Evolutionary conservation across 352 stramenopile species (phyloP).

Genomic region (Thalassiosira mediterranea): DNA sequence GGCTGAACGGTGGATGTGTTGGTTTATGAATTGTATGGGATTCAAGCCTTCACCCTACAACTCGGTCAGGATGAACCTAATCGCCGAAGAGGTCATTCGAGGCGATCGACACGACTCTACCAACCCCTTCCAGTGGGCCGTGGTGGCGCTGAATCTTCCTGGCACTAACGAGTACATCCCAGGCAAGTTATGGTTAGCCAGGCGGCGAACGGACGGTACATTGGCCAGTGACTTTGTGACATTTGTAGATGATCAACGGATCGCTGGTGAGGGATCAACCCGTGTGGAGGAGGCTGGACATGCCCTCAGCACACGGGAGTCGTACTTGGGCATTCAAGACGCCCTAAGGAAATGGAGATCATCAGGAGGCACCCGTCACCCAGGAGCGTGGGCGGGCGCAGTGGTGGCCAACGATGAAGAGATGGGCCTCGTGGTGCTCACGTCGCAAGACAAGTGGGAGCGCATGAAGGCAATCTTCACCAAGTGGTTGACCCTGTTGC

Average conservation of each 20-base stretch:
- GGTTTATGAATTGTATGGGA: constrained; percentile 53
- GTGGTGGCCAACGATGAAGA: constrained; percentile 20
- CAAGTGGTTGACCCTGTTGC: constrained; percentile 9
- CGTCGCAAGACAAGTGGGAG: constrained; percentile 52
- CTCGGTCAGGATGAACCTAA: constrained; percentile 25
- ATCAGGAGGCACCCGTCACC: constrained; percentile 4
- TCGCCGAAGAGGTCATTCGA: constrained; percentile 38
- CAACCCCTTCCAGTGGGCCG: constrained; percentile 54
- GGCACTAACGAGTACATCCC: constrained; percentile 42
- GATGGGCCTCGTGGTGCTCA: constrained; percentile 17
- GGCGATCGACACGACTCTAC: constrained; percentile 32
- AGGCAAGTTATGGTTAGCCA: constrained; percentile 38
- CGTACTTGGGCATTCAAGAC: constrained; percentile 58
- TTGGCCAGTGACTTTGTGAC: constrained; percentile 46
- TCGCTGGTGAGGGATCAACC: background rate
- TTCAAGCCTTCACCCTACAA: constrained; percentile 54
- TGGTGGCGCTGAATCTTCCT: constrained; percentile 49
- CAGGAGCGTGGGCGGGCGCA: constrained; percentile 56
- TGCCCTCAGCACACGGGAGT: constrained; percentile 9
- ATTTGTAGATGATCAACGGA: constrained; percentile 58
- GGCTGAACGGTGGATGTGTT: constrained; percentile 22
- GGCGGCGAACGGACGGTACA: constrained; percentile 15
- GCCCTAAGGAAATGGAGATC: constrained; percentile 44
- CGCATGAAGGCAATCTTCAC: constrained; percentile 31
- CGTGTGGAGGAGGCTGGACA: constrained; percentile 10